Percentiles rank a stretch among this genome's conserved stretches.
These are phyloP conservation scores for Chenopodium suecicum DNA, from an alignment of 148 eudicot genomes.

Conservation along the genomic window DNA sequence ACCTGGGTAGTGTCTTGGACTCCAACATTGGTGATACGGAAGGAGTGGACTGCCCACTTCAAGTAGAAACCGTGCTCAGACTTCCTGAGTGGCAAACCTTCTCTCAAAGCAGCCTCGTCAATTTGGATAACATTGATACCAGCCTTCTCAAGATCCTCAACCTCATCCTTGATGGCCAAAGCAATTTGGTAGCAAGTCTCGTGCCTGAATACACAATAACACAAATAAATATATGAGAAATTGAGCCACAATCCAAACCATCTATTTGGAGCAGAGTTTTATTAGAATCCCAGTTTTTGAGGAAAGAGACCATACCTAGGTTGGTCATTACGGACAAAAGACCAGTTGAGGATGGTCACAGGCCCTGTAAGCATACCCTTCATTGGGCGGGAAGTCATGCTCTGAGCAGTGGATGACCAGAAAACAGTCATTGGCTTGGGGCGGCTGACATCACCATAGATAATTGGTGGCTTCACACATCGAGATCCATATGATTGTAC, in stretches of 20 bases:
- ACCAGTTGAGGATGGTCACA: constrained; percentile 94
- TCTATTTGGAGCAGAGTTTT: background rate
- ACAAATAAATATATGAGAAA: background rate
- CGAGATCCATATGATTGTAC: constrained; percentile 96
- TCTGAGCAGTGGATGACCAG: constrained; percentile 89
- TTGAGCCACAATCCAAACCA: background rate
- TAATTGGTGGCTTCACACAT: constrained; percentile 95
- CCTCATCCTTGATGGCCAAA: constrained; percentile 94
- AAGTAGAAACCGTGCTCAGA: constrained; percentile 88
- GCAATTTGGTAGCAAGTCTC: constrained; percentile 98
- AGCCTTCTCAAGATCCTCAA: constrained; percentile 96
- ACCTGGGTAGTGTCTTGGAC: constrained; percentile 90
- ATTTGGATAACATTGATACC: constrained; percentile 88
- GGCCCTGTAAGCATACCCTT: constrained; percentile 98
- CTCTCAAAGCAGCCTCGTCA: constrained; percentile 97
- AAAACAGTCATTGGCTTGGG: constrained; percentile 94
- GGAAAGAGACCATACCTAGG: constrained; percentile 55
- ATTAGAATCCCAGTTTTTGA: background rate
- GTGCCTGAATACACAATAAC: constrained; percentile 41
- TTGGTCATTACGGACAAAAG: constrained; percentile 90
- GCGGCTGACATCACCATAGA: constrained; percentile 97
- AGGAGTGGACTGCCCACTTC: constrained; percentile 98
- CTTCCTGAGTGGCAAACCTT: constrained; percentile 91
- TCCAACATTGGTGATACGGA: constrained; percentile 91
- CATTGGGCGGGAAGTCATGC: constrained; percentile 97